Base-by-base conservation (phyloP, 2,329 filamentous ascomycete species). In the Anthostomella pinea region DNA sequence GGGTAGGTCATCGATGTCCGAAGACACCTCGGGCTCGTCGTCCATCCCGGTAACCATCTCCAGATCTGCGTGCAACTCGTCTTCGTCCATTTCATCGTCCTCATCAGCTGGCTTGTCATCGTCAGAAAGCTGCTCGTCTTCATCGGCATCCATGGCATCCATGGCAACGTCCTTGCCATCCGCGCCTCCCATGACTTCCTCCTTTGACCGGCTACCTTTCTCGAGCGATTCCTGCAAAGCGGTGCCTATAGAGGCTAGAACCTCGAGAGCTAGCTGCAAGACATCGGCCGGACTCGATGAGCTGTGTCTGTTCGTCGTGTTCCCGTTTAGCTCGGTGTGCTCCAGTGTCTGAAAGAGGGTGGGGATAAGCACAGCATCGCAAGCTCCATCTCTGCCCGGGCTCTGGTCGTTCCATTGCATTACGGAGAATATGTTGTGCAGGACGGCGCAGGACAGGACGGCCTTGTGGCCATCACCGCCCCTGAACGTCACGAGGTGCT, bases 201-300 rank as follows among this genome's bases (percentile, higher is more conserved):
- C 56, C 11, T 59, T 63, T 16, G 17, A 26, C 14, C 39, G 43
- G 36, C 61, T 67, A 13, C 62, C 67, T 39, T 69, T 68, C 25
- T 70, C 68, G 26, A 75, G 54, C 5, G 72, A 69, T 21, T 70
- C 65, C 49, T 75, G 72, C 9, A 83, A 63, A 29, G 66, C 69
- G 3, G 78, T 82, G 26, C 78, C 79, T 30, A 85, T 83, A 6
- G 79, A 79, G 4, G 79, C 80, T 0, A 83, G 64, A 11, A 80
- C 75, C 57, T 84, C 78, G 0, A 85, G 61, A 3, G 77, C 77
- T 11, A 79, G 58, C 51, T 75, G 67, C 33, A 75, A 58, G 24
- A 72, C 66, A 44, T 77, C 72, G 6, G 60, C 46, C 1, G 68
- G 60, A 43, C 60, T 65, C 7, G 64, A 63, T 52, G 62, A 67